phyloP scores from a whole-genome alignment of 768 basidiomycete genomes.

The Pleurotus salmoneostramineus region DNA sequence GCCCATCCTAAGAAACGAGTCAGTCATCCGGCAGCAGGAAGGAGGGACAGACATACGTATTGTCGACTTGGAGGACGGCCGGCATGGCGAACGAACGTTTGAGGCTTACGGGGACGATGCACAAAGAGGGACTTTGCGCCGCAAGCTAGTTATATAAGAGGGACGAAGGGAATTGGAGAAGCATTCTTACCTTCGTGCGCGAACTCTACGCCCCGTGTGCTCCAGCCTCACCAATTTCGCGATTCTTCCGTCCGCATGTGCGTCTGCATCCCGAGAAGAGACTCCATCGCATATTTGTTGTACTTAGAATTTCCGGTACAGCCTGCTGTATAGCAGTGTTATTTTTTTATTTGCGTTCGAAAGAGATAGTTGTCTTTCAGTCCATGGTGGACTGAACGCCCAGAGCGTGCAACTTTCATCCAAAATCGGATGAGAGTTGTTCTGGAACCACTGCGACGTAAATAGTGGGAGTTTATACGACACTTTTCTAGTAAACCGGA shows the following conservation, averaged over 20 bases:
- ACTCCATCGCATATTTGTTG: too few species aligned
- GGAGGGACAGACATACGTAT: background rate
- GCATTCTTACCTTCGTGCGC: background rate
- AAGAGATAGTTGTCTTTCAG: too few species aligned
- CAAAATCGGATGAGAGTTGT: too few species aligned
- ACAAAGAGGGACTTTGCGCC: background rate
- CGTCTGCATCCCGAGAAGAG: background rate
- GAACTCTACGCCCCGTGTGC: slow-evolving; percentile 4
- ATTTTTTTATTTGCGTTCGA: too few species aligned
- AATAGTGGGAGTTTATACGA: too few species aligned
- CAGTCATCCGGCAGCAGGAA: background rate
- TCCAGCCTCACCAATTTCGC: background rate
- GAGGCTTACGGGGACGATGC: background rate
- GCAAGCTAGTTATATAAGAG: background rate
- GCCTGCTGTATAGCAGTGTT: too few species aligned
- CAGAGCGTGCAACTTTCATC: too few species aligned
- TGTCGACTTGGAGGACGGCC: background rate
- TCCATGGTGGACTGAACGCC: too few species aligned
- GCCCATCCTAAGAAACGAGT: slow-evolving; percentile 34
- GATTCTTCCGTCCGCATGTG: background rate
- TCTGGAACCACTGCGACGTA: too few species aligned
- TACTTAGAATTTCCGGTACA: too few species aligned
- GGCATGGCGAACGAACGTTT: background rate
- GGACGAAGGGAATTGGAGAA: background rate
- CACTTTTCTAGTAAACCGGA: too few species aligned